Conservation (phyloP, 169 alveolate species). For the Cryptosporidium ubiquitum region DNA sequence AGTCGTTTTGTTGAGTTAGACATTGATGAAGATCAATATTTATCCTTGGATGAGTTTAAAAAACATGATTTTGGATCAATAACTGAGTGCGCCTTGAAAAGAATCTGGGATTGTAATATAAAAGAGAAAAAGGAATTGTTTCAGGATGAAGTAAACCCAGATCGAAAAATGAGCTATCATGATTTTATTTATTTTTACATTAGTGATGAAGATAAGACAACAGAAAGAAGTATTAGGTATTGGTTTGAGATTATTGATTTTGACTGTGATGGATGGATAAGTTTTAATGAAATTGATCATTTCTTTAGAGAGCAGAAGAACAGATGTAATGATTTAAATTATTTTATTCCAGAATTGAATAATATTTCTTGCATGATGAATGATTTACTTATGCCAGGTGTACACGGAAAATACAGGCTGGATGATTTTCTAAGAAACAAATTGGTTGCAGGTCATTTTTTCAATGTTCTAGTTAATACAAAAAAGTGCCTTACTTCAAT, state of each 20-base stretch:
- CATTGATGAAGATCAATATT: constrained; percentile 85
- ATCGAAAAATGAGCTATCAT: constrained; percentile 83
- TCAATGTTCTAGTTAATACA: constrained; percentile 52
- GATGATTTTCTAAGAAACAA: constrained; percentile 59
- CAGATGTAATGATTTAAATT: constrained; percentile 83
- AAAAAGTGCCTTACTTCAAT: constrained; percentile 53
- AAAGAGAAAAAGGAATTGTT: constrained; percentile 80
- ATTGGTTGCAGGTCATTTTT: constrained; percentile 56
- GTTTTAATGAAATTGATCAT: constrained; percentile 87
- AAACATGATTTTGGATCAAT: constrained; percentile 86
- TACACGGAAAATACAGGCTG: constrained; percentile 9
- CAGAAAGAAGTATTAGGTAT: constrained; percentile 82
- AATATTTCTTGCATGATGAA: constrained; percentile 54
- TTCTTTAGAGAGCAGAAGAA: constrained; percentile 87
- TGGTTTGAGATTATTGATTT: constrained; percentile 89
- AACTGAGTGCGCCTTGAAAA: constrained; percentile 84
- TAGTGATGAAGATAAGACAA: constrained; percentile 90
- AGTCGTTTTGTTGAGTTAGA: constrained; percentile 89
- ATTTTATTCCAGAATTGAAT: constrained; percentile 72
- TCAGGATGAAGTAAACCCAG: constrained; percentile 69
- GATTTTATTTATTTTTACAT: constrained; percentile 87
- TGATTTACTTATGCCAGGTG: constrained; percentile 58
- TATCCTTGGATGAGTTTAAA: constrained; percentile 85
- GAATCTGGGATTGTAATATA: constrained; percentile 87
- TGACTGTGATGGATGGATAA: constrained; percentile 84